Conservation (phyloP, 495 filamentous ascomycete species). For the Bacidia rubella region DNA sequence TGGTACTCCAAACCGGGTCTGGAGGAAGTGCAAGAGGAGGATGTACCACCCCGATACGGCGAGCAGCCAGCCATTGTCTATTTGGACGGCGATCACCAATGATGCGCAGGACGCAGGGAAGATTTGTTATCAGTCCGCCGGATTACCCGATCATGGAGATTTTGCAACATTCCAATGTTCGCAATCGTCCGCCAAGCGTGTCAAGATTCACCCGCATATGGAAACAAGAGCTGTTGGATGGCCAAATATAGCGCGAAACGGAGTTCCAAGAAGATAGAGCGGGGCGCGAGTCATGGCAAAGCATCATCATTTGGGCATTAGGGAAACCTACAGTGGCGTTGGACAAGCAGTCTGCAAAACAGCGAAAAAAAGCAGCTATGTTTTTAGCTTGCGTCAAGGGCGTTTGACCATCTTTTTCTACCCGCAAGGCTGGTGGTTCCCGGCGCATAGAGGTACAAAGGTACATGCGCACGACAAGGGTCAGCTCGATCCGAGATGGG, state of each 20-base stretch:
- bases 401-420: constrained; percentile 1
- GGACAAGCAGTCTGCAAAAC: too few species aligned
- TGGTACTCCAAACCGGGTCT: constrained; percentile 18
- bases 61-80: constrained; percentile 14
- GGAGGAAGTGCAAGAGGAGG: constrained; percentile 20
- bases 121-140: neutral
- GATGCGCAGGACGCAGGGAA: neutral
- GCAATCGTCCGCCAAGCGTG: too few species aligned
- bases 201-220: neutral
- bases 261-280: neutral
- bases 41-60: constrained; percentile 14
- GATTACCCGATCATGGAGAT: neutral
- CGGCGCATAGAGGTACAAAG: constrained; percentile 3
- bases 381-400: neutral
- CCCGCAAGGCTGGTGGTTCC: neutral
- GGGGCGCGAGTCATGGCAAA: neutral
- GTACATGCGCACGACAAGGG: constrained; percentile 5
- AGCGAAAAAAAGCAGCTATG: neutral
- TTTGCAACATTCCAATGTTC: too few species aligned
- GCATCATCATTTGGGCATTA: neutral
- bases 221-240: neutral
- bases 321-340: too few species aligned
- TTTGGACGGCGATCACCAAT: constrained; percentile 6
- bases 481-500: neutral
- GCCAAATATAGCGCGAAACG: neutral